Evolutionary conservation across 2,329 filamentous ascomycete species (phyloP), one percentile per base, ranked within the genome.

Genomic region (Coniochaeta pulveracea): DNA sequence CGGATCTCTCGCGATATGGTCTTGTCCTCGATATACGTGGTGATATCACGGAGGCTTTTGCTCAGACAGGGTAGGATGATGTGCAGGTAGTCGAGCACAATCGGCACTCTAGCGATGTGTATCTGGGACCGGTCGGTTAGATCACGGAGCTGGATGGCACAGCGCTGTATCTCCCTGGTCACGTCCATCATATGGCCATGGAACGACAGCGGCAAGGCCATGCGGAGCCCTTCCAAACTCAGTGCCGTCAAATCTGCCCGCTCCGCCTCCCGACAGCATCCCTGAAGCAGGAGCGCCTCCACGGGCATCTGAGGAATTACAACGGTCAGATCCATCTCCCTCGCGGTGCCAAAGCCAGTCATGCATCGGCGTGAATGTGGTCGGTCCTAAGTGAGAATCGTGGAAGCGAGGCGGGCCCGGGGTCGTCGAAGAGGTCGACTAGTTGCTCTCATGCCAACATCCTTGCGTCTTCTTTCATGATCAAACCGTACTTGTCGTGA

Each of bases 21-120:
- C 22, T 56, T 61, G 44, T 76, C 64, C 21, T 72, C 62, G 43
- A 72, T 66, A 48, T 63, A 63, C 7, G 37, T 40, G 25, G 52
- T 61, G 41, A 78, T 76, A 39, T 76, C 70, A 26, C 58, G 49
- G 11, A 78, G 48, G 1, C 66, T 67, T 35, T 56, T 61, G 34
- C 57, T 60, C 12, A 77, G 52, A 36, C 70, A 73, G 1, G 72
- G 72, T 3, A 78, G 55, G 11, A 76, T 43, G 37, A 74, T 56
- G 36, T 69, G 63, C 29, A 78, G 60, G 44, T 76, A 66, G 44
- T 72, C 63, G 21, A 69, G 48, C 17, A 76, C 58, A 11, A 69
- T 50, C 1, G 63, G 60, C 6, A 74, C 55, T 12, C 69, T 63
- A 16, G 56, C 47, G 33, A 60, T 50, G 44, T 76, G 63, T 17